Base-by-base conservation (phyloP, 805 yeast species). In the Spathaspora hagerdaliae region DNA sequence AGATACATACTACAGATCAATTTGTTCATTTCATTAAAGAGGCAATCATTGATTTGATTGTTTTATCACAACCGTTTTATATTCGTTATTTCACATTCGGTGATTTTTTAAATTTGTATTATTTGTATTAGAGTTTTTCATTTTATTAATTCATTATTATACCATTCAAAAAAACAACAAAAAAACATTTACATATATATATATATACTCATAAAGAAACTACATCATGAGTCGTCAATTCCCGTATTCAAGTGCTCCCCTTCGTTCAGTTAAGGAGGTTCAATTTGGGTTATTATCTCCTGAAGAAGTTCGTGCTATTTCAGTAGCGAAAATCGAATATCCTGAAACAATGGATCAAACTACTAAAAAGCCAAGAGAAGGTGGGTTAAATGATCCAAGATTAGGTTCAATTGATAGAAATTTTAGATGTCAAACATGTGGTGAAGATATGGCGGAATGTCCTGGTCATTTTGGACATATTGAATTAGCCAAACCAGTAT, bases 321-420 rank as follows among this genome's bases (percentile, higher is more conserved):
- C 97, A 51, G 99, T 95, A 49, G 98, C 97, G 37, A 94, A 94
- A 64, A 89, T 94, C 60, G 97, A 92, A 68, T 94, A 87, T 61
- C 99, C 99, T 19, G 99, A 94, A 70, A 94, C 97, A n/a, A 94
- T 94, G 96, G 99, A 94, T 67, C 97, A 91, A 67, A 82, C 96
- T 35, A 90, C 96, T 48, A 85, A 86, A 62, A 87, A 87, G 53
- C 97, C 98, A 40, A 83, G 97, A 65, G 91, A 90, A 54, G 97
- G 97, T 52, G 99, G 99, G 49, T 74, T 94, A 51, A 92, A 91
- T 64, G 99, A 95, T 66, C 98, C 99, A 49, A 83, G 98, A 58
- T 76, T 94, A 50, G 99, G 99, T 42, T 87, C 97, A 5, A 91
- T 94, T 57, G 99, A 94, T 69, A 84, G 99, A 66, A 92, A 91